A percentile compares a stretch with the other conserved stretches of the same genome.
Evolutionary conservation across 768 basidiomycete species (phyloP).

Genomic region (Punctularia strigosozonata): DNA sequence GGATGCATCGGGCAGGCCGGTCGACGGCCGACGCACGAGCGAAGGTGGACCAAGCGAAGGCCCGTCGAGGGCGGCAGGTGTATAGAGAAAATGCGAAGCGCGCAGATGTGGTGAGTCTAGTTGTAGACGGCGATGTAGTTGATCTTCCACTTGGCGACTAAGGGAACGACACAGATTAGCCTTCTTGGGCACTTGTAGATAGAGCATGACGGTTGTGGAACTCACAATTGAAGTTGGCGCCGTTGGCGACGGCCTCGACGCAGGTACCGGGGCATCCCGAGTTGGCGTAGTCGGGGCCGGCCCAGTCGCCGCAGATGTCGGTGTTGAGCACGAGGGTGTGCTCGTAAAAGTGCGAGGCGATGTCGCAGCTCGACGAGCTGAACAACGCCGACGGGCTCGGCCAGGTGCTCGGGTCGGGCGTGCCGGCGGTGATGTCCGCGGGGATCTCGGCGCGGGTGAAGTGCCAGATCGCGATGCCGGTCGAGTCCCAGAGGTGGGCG

Average conservation of each 20-base stretch:
- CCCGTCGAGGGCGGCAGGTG: constrained; percentile 1
- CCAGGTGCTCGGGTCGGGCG: constrained; percentile 30
- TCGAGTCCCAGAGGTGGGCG: constrained; percentile 24
- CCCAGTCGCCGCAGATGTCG: constrained; percentile 34
- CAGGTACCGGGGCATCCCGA: constrained; percentile 23
- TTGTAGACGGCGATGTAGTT: constrained; percentile 47
- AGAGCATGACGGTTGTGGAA: constrained; percentile 7
- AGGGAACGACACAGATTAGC: constrained; percentile 3
- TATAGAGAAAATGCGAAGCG: constrained; percentile 1
- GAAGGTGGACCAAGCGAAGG: too few species aligned
- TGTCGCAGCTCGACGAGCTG: constrained; percentile 22
- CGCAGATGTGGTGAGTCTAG: constrained; percentile 3
- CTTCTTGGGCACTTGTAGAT: constrained; percentile 2
- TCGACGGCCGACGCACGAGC: too few species aligned
- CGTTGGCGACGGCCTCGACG: constrained; percentile 32
- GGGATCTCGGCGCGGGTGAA: constrained; percentile 26
- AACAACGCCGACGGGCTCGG: constrained; percentile 28
- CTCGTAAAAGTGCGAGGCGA: constrained; percentile 22
- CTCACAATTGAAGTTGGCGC: constrained; percentile 40
- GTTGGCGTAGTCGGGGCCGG: constrained; percentile 18
- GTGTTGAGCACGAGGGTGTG: constrained; percentile 29
- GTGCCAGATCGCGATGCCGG: constrained; percentile 36
- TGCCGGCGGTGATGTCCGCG: constrained; percentile 19
- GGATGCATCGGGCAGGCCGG: too few species aligned
- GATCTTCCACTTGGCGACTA: constrained; percentile 46